Base-by-base conservation (phyloP, 179 eudicot species). In the Amaranthus tricolor region DNA sequence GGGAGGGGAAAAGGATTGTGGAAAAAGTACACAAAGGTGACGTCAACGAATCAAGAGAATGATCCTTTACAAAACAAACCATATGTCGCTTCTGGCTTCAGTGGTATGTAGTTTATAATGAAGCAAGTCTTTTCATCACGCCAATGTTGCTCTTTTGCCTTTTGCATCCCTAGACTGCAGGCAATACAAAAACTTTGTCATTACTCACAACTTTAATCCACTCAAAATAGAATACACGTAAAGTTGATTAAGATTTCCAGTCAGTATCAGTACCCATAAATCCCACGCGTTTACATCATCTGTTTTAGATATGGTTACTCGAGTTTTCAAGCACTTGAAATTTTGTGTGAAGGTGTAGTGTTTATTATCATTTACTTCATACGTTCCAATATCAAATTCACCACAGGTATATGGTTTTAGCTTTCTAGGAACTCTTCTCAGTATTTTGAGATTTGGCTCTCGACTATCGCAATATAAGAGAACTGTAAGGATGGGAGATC, bases 71-170 rank as follows among this genome's bases (percentile, higher is more conserved):
- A 3, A n/a, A n/a, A 7, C 11, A 8, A 11, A 53, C 49, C 17
- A 43, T 40, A 9, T 19, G 62, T 52, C 21, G 31, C 66, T n/a
- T 15, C 62, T 60, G 9, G 79, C 53, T 50, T 62, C 62, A 44
- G 52, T 44, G 63, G 51, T 24, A 66, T 43, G 72, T 61, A 2
- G 21, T 7, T 40, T 14, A 31, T 31, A 31, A 31, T 31, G 21
- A 47, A 24, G 56, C 6, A 21, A 0, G 62, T 55, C n/a, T 40
- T 51, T 31, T 51, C 44, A 59, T 80, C 76, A 94, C 17, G 99
- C 99, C 63, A 95, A 86, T 43, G 99, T 95, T 31, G 92, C 99
- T 80, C 93, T 83, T 83, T 95, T 95, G 82, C 99, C 99, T 80
- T 92, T 95, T 14, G 86, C 83, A 77, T 90, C 97, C 81, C 93